Conservation (phyloP, 345 rosid species). For the Hibiscus trionum region DNA sequence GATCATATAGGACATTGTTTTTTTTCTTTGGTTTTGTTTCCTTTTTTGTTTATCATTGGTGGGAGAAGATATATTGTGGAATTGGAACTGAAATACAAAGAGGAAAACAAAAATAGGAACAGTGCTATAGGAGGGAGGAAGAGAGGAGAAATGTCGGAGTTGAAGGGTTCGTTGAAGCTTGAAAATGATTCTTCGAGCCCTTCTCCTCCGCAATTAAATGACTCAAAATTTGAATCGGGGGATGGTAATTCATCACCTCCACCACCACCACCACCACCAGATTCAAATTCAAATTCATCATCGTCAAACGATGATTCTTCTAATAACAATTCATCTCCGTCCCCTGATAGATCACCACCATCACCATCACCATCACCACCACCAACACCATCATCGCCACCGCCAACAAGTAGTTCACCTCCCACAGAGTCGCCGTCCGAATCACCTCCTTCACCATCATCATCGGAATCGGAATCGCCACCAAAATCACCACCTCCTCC, state of each 20-base stretch:
- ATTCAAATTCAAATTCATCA: no score
- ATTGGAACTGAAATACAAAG: neutral
- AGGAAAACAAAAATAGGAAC: neutral
- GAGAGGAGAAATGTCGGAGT: constrained; percentile 30
- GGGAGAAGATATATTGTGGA: neutral
- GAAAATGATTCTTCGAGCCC: neutral
- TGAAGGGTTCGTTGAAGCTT: constrained; percentile 24
- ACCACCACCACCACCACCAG: neutral
- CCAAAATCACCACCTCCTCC: neutral
- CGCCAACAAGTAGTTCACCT: neutral
- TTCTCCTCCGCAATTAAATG: neutral
- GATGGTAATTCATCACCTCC: neutral
- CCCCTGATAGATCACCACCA: neutral
- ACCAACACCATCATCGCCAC: no score
- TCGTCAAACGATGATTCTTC: neutral
- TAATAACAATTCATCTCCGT: neutral
- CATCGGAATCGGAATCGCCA: no score
- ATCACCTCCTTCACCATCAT: no score
- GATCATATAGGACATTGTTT: neutral
- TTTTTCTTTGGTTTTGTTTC: neutral
- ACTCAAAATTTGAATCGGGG: neutral
- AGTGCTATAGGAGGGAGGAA: neutral
- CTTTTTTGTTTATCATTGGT: neutral
- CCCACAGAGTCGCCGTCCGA: no score
- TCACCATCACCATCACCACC: neutral